phyloP scores from a whole-genome alignment of 1,139 yeast species.

The Debaryomycetaceae sp. region DNA sequence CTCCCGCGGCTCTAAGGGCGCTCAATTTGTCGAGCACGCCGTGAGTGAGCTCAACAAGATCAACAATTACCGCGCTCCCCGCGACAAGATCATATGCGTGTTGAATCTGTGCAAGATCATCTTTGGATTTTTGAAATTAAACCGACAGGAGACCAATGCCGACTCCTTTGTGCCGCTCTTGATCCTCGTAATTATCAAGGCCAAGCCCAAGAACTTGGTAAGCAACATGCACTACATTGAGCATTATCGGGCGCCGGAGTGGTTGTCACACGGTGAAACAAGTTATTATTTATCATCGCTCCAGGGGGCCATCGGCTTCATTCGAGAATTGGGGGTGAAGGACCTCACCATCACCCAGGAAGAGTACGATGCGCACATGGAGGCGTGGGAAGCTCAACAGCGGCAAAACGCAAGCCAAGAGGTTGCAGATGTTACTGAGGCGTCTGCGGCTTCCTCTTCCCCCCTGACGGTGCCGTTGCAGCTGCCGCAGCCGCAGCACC shows the following conservation, averaged over 20 bases:
- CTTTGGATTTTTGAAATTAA: constrained; percentile 75
- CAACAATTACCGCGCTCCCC: constrained; percentile 82
- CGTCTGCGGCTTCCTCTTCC: neutral
- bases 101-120: constrained; percentile 90
- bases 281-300: constrained; percentile 84
- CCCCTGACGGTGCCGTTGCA: constrained; percentile 4
- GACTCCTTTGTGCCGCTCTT: constrained; percentile 88
- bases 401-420: constrained; percentile 13
- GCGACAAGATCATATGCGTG: constrained; percentile 90
- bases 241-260: constrained; percentile 69
- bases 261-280: constrained; percentile 74
- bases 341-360: constrained; percentile 60
- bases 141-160: constrained; percentile 74
- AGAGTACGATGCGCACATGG: constrained; percentile 49
- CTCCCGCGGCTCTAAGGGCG: constrained; percentile 19
- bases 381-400: constrained; percentile 44
- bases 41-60: constrained; percentile 69
- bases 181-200: constrained; percentile 71
- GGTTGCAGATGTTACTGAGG: constrained; percentile 6
- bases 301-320: constrained; percentile 78
- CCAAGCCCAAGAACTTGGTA: constrained; percentile 56
- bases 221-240: constrained; percentile 85
- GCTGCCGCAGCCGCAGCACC: constrained; percentile 20
- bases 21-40: constrained; percentile 66
- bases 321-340: constrained; percentile 53